A percentile compares a stretch with the other conserved stretches of the same genome.
Conservation (phyloP, 1,284 basidiomycete genomes). For the Microbotryum lychnidis-dioicae region DNA sequence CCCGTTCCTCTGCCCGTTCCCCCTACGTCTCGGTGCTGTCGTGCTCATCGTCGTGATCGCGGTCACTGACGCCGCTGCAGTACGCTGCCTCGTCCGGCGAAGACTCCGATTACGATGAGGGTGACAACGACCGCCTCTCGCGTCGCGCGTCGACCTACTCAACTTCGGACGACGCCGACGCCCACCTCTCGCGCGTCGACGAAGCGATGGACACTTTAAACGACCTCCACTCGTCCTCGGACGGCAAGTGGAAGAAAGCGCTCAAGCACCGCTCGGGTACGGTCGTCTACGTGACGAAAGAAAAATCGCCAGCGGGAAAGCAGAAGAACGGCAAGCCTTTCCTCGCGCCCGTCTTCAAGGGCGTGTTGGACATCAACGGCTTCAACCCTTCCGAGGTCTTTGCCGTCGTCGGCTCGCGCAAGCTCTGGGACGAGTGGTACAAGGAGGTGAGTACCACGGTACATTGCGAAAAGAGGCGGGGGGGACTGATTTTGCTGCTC, state of each 20-base stretch:
- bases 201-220: slow-evolving; percentile 20
- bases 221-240: slow-evolving; percentile 11
- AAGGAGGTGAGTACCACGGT: not conserved
- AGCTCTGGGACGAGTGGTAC: slow-evolving; percentile 36
- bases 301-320: slow-evolving; percentile 16
- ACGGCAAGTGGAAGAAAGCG: slow-evolving; percentile 22
- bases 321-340: slow-evolving; percentile 12
- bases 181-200: slow-evolving; percentile 10
- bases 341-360: slow-evolving; percentile 26
- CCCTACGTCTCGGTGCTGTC: not conserved
- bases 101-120: slow-evolving; percentile 13
- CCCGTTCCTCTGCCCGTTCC: not conserved
- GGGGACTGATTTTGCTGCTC: not conserved
- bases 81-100: not conserved
- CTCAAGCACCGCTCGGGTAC: slow-evolving; percentile 22
- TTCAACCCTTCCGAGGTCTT: slow-evolving; percentile 33
- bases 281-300: slow-evolving; percentile 23
- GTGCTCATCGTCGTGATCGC: not conserved
- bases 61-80: not conserved
- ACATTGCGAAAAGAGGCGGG: no score
- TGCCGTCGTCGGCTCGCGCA: slow-evolving; percentile 32
- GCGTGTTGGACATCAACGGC: slow-evolving; percentile 31
- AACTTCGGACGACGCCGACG: slow-evolving; percentile 2
- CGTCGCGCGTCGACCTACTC: slow-evolving; percentile 14
- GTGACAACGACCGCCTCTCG: slow-evolving; percentile 3